Evolutionary conservation across 768 basidiomycete species (phyloP).

Genomic region (Calvatia gigantea): DNA sequence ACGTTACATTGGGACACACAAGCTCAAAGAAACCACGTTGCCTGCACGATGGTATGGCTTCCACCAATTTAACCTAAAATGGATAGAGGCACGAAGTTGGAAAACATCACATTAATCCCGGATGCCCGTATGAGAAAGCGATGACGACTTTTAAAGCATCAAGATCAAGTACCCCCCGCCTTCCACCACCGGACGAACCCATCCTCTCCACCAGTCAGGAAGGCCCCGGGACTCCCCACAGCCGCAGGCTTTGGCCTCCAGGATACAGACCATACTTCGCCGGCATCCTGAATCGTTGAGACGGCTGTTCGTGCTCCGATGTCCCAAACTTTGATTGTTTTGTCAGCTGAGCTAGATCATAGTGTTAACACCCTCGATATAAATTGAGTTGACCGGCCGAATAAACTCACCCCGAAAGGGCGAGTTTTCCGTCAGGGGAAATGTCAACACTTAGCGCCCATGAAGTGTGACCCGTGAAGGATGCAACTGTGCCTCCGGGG

Average conservation of each 20-base stretch:
- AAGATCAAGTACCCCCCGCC: constrained; percentile 48
- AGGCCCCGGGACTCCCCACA: constrained; percentile 55
- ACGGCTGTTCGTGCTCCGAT: constrained; percentile 69
- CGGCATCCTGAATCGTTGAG: constrained; percentile 72
- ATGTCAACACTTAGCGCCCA: constrained; percentile 87
- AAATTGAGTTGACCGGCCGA: neutral
- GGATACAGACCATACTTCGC: constrained; percentile 82
- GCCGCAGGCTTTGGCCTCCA: constrained; percentile 69
- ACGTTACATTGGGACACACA: neutral
- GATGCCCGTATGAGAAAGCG: neutral
- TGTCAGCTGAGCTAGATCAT: constrained; percentile 48
- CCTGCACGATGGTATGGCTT: neutral
- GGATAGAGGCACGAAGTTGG: neutral
- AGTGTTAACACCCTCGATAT: neutral
- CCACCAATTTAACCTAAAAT: neutral
- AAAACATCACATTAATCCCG: neutral
- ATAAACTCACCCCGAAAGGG: constrained; percentile 68
- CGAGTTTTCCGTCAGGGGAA: constrained; percentile 76
- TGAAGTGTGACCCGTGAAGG: constrained; percentile 83
- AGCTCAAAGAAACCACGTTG: neutral
- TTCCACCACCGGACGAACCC: constrained; percentile 77
- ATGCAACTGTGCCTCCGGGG: constrained; percentile 77
- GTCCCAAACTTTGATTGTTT: constrained; percentile 87
- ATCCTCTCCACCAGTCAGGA: constrained; percentile 74
- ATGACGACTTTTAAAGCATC: constrained; percentile 7